Evolutionary conservation across 768 basidiomycete species (phyloP).

Genomic region (Fomitopsis pulvina): DNA sequence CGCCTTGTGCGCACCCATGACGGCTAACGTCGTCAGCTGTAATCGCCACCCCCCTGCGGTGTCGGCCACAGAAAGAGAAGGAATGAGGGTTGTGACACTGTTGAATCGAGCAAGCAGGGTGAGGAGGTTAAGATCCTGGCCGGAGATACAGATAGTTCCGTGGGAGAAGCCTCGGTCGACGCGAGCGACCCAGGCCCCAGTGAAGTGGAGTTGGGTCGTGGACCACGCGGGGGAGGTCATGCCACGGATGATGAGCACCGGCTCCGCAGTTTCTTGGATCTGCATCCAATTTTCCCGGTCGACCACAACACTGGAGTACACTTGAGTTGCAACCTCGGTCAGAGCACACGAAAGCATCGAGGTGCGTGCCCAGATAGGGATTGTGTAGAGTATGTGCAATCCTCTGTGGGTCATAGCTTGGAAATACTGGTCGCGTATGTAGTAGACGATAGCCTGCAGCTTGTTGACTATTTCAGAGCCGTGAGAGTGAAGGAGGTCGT

Average conservation of each 20-base stretch:
- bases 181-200: slow-evolving; percentile 12
- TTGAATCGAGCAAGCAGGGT: slow-evolving; percentile 16
- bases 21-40: slow-evolving; percentile 16
- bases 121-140: slow-evolving; percentile 14
- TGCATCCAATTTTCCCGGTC: slow-evolving; percentile 5
- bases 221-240: slow-evolving; percentile 11
- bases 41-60: slow-evolving; percentile 9
- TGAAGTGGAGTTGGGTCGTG: slow-evolving; percentile 10
- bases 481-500: slow-evolving; percentile 11
- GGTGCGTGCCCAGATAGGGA: slow-evolving; percentile 13
- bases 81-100: slow-evolving; percentile 20
- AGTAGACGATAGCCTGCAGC: slow-evolving; percentile 17
- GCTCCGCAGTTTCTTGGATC: slow-evolving; percentile 3
- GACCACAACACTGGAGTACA: slow-evolving; percentile 10
- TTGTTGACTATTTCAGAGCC: slow-evolving; percentile 12
- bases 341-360: slow-evolving; percentile 10
- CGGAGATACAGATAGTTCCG: slow-evolving; percentile 18
- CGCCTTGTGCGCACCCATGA: slow-evolving; percentile 4
- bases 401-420: slow-evolving; percentile 8
- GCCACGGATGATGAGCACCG: slow-evolving; percentile 19
- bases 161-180: slow-evolving; percentile 9
- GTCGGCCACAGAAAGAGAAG: slow-evolving; percentile 6
- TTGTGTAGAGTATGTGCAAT: slow-evolving; percentile 19
- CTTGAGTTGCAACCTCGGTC: slow-evolving; percentile 12
- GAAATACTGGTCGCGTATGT: slow-evolving; percentile 18